Conservation (phyloP, 2,329 filamentous ascomycete genomes). For the Aspergillus melleus region DNA sequence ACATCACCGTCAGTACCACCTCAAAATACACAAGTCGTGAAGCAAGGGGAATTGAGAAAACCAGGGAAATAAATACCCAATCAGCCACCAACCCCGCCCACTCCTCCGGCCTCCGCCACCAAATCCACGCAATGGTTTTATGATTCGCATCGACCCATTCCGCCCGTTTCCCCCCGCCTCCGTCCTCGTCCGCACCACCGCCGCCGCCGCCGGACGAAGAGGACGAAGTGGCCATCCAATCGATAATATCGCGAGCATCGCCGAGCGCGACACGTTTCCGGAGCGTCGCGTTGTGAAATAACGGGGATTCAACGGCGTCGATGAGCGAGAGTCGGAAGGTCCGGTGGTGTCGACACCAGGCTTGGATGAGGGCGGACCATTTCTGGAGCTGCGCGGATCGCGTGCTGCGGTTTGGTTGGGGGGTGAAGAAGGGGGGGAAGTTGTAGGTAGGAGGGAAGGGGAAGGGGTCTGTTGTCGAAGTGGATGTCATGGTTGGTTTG, state of each 20-base stretch:
- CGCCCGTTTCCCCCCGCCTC: conserved; percentile 48
- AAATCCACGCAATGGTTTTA: conserved; percentile 69
- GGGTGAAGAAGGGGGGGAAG: conserved; percentile 56
- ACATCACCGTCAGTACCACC: conserved; percentile 1
- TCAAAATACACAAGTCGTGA: not conserved
- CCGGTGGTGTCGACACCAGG: conserved; percentile 77
- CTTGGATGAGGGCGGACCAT: conserved; percentile 82
- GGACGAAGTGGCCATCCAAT: conserved; percentile 54
- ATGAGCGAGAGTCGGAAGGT: conserved; percentile 73
- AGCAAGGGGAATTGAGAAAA: not conserved
- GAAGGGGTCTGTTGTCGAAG: conserved; percentile 29
- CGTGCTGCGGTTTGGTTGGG: conserved; percentile 48
- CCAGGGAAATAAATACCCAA: conserved; percentile 55
- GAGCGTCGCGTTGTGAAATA: conserved; percentile 54
- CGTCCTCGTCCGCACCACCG: conserved; percentile 24
- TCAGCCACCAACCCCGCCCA: conserved; percentile 78
- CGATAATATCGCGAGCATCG: conserved; percentile 55
- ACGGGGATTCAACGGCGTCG: conserved; percentile 57
- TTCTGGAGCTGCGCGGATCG: conserved; percentile 62
- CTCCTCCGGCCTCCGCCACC: conserved; percentile 84
- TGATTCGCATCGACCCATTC: conserved; percentile 60
- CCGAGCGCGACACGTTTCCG: conserved; percentile 50
- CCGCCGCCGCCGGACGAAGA: no score
- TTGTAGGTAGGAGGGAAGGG: conserved; percentile 44
- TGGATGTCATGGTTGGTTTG: conserved; percentile 1